Evolutionary conservation across 2,329 filamentous ascomycete genomes (phyloP).

Genomic region (Diaporthe sp.): DNA sequence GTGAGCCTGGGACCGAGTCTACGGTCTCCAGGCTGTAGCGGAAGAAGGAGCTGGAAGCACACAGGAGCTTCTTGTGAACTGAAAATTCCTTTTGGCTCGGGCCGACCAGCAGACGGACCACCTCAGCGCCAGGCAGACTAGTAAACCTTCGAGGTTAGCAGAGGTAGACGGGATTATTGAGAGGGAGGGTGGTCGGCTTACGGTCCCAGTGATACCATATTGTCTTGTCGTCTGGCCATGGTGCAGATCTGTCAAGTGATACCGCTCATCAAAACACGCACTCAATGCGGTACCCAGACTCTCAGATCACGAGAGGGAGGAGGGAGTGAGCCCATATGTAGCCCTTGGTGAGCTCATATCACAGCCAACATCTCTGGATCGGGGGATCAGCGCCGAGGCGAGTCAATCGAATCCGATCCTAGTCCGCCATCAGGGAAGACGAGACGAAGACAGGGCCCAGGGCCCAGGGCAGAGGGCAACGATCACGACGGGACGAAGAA

Average conservation of each 20-base stretch:
- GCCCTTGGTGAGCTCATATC: conserved; percentile 32
- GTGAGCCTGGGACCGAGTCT: conserved; percentile 50
- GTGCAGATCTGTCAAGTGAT: conserved; percentile 22
- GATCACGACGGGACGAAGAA: conserved; percentile 10
- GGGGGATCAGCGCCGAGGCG: conserved; percentile 29
- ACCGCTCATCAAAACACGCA: conserved; percentile 4
- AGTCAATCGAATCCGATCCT: conserved; percentile 30
- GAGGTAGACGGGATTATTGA: neutral
- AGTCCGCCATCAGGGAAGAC: conserved; percentile 1
- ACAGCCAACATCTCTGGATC: neutral
- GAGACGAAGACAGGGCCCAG: conserved; percentile 13
- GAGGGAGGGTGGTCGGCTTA: neutral
- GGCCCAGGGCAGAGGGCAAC: conserved; percentile 20
- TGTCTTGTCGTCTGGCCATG: conserved; percentile 23
- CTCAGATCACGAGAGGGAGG: conserved; percentile 5
- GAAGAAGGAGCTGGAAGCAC: conserved; percentile 63
- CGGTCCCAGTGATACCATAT: conserved; percentile 35
- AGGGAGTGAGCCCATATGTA: conserved; percentile 40
- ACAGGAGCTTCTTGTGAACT: conserved; percentile 61
- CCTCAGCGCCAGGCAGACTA: conserved; percentile 41
- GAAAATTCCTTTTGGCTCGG: conserved; percentile 57
- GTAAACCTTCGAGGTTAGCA: conserved; percentile 26
- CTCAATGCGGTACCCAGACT: conserved; percentile 10
- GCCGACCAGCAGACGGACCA: conserved; percentile 57
- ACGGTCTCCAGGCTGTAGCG: conserved; percentile 54